Evolutionary conservation across 1,284 basidiomycete species (phyloP), one percentile per base, ranked within the genome.

Genomic region (Schizopora paradoxa): DNA sequence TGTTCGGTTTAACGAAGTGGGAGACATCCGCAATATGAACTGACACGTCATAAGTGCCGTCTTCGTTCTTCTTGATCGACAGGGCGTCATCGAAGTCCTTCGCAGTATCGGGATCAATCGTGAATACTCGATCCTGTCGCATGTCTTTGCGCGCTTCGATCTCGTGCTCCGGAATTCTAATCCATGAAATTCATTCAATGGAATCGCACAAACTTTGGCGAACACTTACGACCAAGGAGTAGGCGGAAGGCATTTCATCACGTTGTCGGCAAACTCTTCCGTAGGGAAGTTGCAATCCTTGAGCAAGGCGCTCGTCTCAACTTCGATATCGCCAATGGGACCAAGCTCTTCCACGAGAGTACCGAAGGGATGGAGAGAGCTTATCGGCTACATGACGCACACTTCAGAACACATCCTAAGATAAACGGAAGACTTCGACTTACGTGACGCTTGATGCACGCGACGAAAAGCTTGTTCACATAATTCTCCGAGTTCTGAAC

Each of bases 221-320:
- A 26, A 19, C 6, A 78, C 85, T 71, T 63, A 90, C 88, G 74
- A 80, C 92, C 92, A 98, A 6, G 94, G 93, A 48, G 88, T 74
- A 29, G 95, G 92, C 23, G 96, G 96, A 25, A 99, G 69, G 62
- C 94, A 97, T 65, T 97, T 97, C 57, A 93, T 66, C n/a, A 96
- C 93, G 57, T 88, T 88, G 38, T 94, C 91, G 11, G 83, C 78
- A 63, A 94, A 94, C 54, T 95, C 91, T 62, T 95, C 91, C 0
- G 89, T 90, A 1, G 91, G 91, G 80, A 94, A 94, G 66, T 98
- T 97, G 73, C 92, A 96, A 64, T 99, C 95, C 66, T 98, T 98
- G 55, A 99, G 76, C 49, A 99, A 71, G 10, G 96, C 96, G 55
- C 91, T 93, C 1, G 95, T 98, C 68, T 99, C 95, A 6, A 97